These are phyloP conservation scores for Calonectria ilicicola DNA, from an alignment of 2,329 filamentous ascomycete species.

Conservation along the genomic window DNA sequence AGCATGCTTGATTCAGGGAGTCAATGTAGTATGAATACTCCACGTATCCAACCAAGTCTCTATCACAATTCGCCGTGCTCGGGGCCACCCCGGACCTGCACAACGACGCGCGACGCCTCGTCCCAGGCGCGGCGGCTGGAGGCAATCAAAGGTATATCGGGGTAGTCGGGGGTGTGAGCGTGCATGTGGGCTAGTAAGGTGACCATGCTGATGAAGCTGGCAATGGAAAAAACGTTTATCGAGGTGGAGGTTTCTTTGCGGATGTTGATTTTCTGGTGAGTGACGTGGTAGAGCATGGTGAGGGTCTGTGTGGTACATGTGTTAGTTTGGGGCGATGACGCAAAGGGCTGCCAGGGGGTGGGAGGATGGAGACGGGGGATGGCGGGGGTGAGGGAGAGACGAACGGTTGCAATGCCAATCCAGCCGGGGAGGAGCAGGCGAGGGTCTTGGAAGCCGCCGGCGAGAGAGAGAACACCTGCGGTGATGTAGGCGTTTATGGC, in stretches of 20 bases:
- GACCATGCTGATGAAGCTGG: conserved; percentile 82
- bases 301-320: conserved; percentile 63
- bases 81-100: conserved; percentile 43
- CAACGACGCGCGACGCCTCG: conserved; percentile 46
- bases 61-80: conserved; percentile 46
- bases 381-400: conserved; percentile 33
- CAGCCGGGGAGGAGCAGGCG: conserved; percentile 80
- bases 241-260: conserved; percentile 83
- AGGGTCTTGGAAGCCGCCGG: conserved; percentile 77
- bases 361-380: conserved; percentile 5
- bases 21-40: not conserved
- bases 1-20: not conserved
- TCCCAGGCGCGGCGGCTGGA: conserved; percentile 51
- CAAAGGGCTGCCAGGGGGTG: conserved; percentile 11
- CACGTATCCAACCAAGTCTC: not conserved
- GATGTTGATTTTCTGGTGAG: conserved; percentile 83
- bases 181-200: conserved; percentile 76
- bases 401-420: conserved; percentile 81
- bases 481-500: conserved; percentile 81
- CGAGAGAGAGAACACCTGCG: conserved; percentile 77
- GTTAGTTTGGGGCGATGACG: not conserved
- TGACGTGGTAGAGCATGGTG: conserved; percentile 81
- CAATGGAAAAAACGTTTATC: conserved; percentile 81
- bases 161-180: conserved; percentile 70
- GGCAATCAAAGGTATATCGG: conserved; percentile 68